Evolutionary conservation across 768 basidiomycete genomes (phyloP), one percentile per base, ranked within the genome.

Genomic region (Mycena floridula): DNA sequence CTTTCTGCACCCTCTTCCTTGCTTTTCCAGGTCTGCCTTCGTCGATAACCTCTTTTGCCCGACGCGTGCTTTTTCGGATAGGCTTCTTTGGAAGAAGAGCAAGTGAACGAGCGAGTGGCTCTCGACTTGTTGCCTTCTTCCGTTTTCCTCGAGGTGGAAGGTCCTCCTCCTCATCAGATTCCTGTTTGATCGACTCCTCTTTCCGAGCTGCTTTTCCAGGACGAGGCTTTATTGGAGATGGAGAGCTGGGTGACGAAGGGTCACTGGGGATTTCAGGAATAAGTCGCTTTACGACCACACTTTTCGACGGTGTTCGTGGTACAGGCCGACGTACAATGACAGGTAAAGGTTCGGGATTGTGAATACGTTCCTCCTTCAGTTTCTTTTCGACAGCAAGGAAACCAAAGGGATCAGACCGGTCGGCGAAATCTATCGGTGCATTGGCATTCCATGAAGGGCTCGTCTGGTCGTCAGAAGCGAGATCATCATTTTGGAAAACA

Each of bases 351-450:
- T 35, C 18, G 13, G 46, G 50, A 6, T 46, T 54, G n/a, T 41
- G 42, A 4, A 55, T 50, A 5, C 74, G 73, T 32, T 68, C 62
- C 1, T 58, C 66, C 51, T 73, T 76, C 48, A 79, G 55, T 40
- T 68, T 73, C 41, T 64, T 66, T 54, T 81, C 77, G 1, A 76
- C 66, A 15, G 77, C 73, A 25, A 77, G 62, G 49, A 81, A 79
- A 0, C 78, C 79, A 47, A 81, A 81, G 0, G 77, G 78, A 48
- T 81, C 78, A 0, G 74, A 74, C 28, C 23, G 20, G 25, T 51
- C 58, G 7, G 55, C 50, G 21, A 50, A 50, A 5, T 53, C 30
- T 20, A 7, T 24, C 7, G 13, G 18, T 12, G 13, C 20, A 25
- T 6, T 7, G 5, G 7, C 11, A 8, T 30, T 42, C 45, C n/a